Evolutionary conservation across 208 protist genomes (phyloP).

Genomic region (Acanthamoeba royreba): DNA sequence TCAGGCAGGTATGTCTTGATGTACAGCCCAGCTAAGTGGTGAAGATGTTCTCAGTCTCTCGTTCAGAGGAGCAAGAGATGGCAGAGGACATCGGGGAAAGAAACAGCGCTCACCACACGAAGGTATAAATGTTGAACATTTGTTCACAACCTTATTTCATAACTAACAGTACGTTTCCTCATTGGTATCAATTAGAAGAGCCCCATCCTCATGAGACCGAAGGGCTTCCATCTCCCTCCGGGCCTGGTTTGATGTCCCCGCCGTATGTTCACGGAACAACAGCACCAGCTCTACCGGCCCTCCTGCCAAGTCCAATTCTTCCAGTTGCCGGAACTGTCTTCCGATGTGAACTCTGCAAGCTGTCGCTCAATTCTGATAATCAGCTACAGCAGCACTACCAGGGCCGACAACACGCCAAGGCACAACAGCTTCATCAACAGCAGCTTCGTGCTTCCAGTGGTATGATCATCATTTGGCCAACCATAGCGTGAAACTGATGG

Average conservation of each 20-base stretch:
- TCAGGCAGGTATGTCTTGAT: neutral
- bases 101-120: no score
- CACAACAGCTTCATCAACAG: neutral
- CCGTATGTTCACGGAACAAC: neutral
- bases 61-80: neutral
- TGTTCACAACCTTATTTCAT: no score
- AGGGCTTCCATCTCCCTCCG: no score
- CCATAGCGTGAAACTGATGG: no score
- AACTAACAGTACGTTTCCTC: no score
- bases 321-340: neutral
- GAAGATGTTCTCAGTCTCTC: neutral
- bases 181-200: no score
- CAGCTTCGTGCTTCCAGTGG: neutral
- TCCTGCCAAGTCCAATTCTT: neutral
- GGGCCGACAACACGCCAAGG: neutral
- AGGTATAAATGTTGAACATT: no score
- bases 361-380: neutral
- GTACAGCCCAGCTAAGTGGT: no score
- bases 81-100: no score
- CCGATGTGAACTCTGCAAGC: neutral
- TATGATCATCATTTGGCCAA: neutral
- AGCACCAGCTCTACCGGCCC: neutral
- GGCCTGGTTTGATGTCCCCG: no score
- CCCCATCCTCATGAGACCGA: no score
- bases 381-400: constrained; percentile 35